These are phyloP conservation scores for Aspergillus sclerotialis DNA, from an alignment of 2,329 filamentous ascomycete genomes.

Conservation along the genomic window DNA sequence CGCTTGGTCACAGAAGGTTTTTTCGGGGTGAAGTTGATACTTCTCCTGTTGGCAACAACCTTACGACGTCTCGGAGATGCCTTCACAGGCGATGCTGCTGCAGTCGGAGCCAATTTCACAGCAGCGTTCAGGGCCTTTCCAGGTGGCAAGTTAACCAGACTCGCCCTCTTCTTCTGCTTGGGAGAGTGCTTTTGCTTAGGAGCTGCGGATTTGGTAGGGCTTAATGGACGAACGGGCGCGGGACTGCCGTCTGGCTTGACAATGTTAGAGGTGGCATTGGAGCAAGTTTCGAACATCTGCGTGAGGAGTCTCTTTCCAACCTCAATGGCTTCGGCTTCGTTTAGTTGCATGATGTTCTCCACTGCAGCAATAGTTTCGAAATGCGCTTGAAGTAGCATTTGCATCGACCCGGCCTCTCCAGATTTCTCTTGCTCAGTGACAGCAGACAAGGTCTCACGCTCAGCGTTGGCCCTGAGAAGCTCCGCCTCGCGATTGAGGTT, in stretches of 20 bases:
- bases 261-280: conserved; percentile 67
- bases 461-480: conserved; percentile 73
- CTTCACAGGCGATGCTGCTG: conserved; percentile 59
- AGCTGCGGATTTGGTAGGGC: conserved; percentile 65
- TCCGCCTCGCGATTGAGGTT: conserved; percentile 76
- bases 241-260: conserved; percentile 80
- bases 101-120: conserved; percentile 23
- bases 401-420: conserved; percentile 69
- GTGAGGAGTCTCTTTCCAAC: conserved; percentile 71
- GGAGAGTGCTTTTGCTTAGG: conserved; percentile 59
- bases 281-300: conserved; percentile 70
- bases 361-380: conserved; percentile 86
- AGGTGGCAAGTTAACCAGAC: conserved; percentile 27
- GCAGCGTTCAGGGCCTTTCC: conserved; percentile 20
- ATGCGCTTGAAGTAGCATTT: conserved; percentile 79
- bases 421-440: conserved; percentile 78
- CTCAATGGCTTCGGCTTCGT: conserved; percentile 71
- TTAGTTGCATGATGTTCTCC: conserved; percentile 73
- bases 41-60: conserved; percentile 56
- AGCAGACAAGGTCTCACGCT: conserved; percentile 68
- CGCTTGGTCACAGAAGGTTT: conserved; percentile 59
- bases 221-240: conserved; percentile 51
- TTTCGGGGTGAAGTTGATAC: conserved; percentile 71
- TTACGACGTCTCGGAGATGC: conserved; percentile 76
- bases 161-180: conserved; percentile 57